phyloP scores from a whole-genome alignment of 106 monocot genomes.

The Allium cepa region DNA sequence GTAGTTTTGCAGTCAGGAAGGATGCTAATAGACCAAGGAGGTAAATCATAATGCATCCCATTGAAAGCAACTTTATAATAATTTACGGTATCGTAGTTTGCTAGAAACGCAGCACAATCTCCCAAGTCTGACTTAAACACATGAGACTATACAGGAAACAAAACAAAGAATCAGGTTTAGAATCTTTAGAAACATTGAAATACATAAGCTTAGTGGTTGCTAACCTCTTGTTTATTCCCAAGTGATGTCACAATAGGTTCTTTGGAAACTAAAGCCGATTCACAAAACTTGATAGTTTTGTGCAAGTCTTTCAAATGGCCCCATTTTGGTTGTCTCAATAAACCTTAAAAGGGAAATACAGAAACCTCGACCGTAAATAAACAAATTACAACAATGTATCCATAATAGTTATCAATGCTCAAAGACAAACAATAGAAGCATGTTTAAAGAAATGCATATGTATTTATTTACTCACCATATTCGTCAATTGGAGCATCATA shows the following conservation, averaged over 20 bases:
- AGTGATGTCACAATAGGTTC: slow-evolving; percentile 68
- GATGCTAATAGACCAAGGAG: slow-evolving; percentile 96
- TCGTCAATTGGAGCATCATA: slow-evolving; percentile 1
- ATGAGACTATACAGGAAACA: slow-evolving; percentile 37
- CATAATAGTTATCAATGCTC: too few relatives aligned
- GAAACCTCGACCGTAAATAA: background rate
- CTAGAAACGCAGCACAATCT: slow-evolving; percentile 87
- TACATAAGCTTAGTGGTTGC: background rate
- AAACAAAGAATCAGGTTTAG: slow-evolving; percentile 5
- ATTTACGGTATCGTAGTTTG: slow-evolving; percentile 53
- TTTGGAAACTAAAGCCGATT: slow-evolving; percentile 61
- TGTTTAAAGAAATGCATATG: too few relatives aligned
- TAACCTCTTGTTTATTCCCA: slow-evolving; percentile 75
- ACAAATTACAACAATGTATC: too few relatives aligned
- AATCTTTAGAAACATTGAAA: background rate
- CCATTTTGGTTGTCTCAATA: slow-evolving; percentile 93
- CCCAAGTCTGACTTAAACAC: slow-evolving; percentile 64
- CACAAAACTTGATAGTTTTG: slow-evolving; percentile 78
- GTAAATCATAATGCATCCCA: slow-evolving; percentile 79
- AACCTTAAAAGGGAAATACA: slow-evolving; percentile 28
- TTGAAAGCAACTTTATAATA: slow-evolving; percentile 66
- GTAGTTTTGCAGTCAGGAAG: slow-evolving; percentile 89
- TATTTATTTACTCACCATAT: background rate
- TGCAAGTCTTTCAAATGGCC: slow-evolving; percentile 94
- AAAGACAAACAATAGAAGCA: too few relatives aligned